These are phyloP conservation scores for Bromus sterilis DNA, from an alignment of 176 grass and related monocot genomes.

Conservation along the genomic window DNA sequence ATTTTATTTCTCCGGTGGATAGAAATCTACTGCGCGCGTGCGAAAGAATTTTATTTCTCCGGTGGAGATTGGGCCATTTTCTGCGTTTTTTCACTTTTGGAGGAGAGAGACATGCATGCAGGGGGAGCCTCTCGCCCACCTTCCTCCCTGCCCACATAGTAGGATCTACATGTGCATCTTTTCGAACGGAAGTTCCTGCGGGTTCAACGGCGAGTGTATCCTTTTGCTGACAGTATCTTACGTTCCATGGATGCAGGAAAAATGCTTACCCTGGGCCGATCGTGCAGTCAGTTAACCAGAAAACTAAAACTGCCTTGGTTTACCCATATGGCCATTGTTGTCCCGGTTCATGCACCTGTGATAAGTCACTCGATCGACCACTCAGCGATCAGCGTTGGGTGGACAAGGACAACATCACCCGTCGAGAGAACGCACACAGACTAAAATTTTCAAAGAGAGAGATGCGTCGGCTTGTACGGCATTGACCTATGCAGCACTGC, in stretches of 20 bases:
- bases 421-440: not conserved
- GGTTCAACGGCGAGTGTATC: not conserved
- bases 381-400: not conserved
- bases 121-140: not conserved
- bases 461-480: not conserved
- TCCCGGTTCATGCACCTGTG: not conserved
- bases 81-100: not conserved
- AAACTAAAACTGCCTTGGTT: not conserved
- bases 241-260: not conserved
- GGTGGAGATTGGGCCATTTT: not conserved
- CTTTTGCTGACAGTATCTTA: not conserved
- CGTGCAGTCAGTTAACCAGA: too few species aligned
- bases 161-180: not conserved
- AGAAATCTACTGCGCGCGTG: not conserved
- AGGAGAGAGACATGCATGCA: not conserved
- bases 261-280: not conserved
- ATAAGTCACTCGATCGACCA: not conserved
- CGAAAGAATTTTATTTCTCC: not conserved
- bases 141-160: not conserved
- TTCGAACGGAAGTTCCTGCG: too few species aligned
- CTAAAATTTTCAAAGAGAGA: not conserved
- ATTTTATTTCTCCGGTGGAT: not conserved
- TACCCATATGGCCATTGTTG: not conserved
- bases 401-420: not conserved
- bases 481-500: not conserved